These are phyloP conservation scores for Aspergillus clavatus DNA, from an alignment of 2,329 filamentous ascomycete genomes.

Conservation along the genomic window DNA sequence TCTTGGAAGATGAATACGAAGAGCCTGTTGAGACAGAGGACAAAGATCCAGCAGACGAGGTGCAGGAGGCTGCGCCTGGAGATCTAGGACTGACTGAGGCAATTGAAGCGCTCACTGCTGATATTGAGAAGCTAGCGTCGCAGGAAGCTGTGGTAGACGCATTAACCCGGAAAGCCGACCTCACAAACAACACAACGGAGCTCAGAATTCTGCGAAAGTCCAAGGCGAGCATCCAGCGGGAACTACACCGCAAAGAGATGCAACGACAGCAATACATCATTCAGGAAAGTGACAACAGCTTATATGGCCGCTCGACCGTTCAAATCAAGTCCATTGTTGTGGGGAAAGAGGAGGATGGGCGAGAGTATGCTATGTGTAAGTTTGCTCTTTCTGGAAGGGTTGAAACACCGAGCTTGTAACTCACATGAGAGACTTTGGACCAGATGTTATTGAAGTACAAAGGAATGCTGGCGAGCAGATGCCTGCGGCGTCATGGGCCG, in stretches of 20 bases:
- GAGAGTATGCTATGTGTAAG: constrained; percentile 81
- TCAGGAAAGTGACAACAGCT: constrained; percentile 94
- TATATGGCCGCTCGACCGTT: constrained; percentile 86
- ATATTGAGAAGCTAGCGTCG: constrained; percentile 81
- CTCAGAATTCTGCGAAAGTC: constrained; percentile 88
- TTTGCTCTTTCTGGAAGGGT: constrained; percentile 5
- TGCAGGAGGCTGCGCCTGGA: constrained; percentile 90
- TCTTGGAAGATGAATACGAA: constrained; percentile 78
- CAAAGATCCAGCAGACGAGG: constrained; percentile 68
- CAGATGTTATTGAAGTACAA: constrained; percentile 81
- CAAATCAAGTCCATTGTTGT: constrained; percentile 91
- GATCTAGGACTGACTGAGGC: constrained; percentile 91
- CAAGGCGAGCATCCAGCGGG: constrained; percentile 84
- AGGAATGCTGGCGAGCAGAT: constrained; percentile 90
- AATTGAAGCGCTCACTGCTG: constrained; percentile 77
- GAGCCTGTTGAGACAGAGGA: constrained; percentile 58
- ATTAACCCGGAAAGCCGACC: constrained; percentile 84
- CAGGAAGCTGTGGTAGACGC: constrained; percentile 92
- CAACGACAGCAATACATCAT: constrained; percentile 95
- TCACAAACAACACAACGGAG: constrained; percentile 95
- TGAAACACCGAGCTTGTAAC: neutral
- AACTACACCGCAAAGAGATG: constrained; percentile 89
- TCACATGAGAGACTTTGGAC: constrained; percentile 11
- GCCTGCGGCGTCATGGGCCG: constrained; percentile 89
- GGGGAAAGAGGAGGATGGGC: constrained; percentile 83